These are phyloP conservation scores for Ascobolus immersus DNA, from an alignment of 495 filamentous ascomycete genomes.

Conservation along the genomic window DNA sequence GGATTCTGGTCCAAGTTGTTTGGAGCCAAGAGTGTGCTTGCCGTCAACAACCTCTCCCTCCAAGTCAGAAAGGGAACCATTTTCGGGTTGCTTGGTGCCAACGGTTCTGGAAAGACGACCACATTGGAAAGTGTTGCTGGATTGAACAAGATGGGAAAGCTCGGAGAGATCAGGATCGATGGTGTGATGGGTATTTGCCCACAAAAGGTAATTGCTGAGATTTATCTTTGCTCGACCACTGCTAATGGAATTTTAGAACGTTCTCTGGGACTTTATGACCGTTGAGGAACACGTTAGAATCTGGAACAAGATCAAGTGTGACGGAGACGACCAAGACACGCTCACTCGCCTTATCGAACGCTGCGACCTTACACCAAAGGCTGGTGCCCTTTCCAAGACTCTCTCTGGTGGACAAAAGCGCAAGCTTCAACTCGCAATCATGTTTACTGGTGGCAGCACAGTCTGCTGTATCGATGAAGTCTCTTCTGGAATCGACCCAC, in stretches of 20 bases:
- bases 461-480: conserved; percentile 82
- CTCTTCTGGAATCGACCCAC: conserved; percentile 54
- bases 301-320: conserved; percentile 52
- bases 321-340: conserved; percentile 26
- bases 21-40: conserved; percentile 36
- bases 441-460: conserved; percentile 62
- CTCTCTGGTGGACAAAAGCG: conserved; percentile 73
- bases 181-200: conserved; percentile 69
- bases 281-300: conserved; percentile 56
- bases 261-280: conserved; percentile 64
- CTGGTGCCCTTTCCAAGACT: conserved; percentile 35
- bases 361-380: conserved; percentile 47
- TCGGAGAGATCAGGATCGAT: conserved; percentile 25
- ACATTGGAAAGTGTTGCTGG: conserved; percentile 70
- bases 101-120: conserved; percentile 68
- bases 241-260: no score
- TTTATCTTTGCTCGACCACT: no score
- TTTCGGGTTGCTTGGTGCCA: conserved; percentile 56
- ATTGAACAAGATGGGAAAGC: conserved; percentile 34
- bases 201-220: no score
- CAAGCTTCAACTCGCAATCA: conserved; percentile 79
- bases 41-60: conserved; percentile 43
- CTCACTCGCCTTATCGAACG: conserved; percentile 32
- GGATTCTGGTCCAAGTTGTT: conserved; percentile 30
- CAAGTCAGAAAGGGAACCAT: conserved; percentile 48